These are phyloP conservation scores for Clavispora fructus DNA, from an alignment of 805 yeast genomes.

Conservation along the genomic window DNA sequence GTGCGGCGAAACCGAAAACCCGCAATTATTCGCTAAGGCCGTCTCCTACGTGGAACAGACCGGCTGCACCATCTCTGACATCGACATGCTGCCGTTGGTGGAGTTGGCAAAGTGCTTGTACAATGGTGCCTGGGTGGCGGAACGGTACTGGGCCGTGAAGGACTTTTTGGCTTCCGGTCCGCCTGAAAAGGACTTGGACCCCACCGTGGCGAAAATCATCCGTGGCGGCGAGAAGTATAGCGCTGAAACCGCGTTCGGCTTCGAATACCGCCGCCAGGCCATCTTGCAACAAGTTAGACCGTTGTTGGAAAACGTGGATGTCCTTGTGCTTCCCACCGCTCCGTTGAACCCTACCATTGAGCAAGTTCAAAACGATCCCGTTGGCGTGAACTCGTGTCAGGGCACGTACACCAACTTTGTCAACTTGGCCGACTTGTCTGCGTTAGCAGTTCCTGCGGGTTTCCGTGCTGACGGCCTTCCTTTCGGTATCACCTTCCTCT, in stretches of 20 bases:
- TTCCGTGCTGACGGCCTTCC: slow-evolving; percentile 83
- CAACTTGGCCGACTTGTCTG: slow-evolving; percentile 88
- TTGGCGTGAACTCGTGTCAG: slow-evolving; percentile 78
- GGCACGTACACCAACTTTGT: slow-evolving; percentile 99
- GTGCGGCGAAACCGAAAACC: slow-evolving; percentile 79
- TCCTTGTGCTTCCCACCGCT: slow-evolving; percentile 85
- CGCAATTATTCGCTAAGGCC: slow-evolving; percentile 59
- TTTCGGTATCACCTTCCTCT: slow-evolving; percentile 81
- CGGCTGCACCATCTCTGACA: slow-evolving; percentile 50
- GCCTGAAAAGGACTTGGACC: slow-evolving; percentile 68
- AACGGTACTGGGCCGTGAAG: slow-evolving; percentile 78
- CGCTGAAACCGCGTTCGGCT: slow-evolving; percentile 81
- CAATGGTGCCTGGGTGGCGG: slow-evolving; percentile 99
- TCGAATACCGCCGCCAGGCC: slow-evolving; percentile 81
- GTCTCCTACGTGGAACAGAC: slow-evolving; percentile 41
- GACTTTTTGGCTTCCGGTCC: slow-evolving; percentile 69
- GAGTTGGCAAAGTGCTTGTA: slow-evolving; percentile 83
- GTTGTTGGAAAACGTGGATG: slow-evolving; percentile 59
- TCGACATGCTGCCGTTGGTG: slow-evolving; percentile 71
- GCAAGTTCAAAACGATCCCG: slow-evolving; percentile 71
- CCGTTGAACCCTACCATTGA: slow-evolving; percentile 85
- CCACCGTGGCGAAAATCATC: slow-evolving; percentile 74
- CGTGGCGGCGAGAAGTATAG: slow-evolving; percentile 69
- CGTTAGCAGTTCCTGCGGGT: slow-evolving; percentile 87
- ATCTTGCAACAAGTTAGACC: slow-evolving; percentile 61